phyloP scores from a whole-genome alignment of 2,329 filamentous ascomycete species.

The Dendryphion nanum region DNA sequence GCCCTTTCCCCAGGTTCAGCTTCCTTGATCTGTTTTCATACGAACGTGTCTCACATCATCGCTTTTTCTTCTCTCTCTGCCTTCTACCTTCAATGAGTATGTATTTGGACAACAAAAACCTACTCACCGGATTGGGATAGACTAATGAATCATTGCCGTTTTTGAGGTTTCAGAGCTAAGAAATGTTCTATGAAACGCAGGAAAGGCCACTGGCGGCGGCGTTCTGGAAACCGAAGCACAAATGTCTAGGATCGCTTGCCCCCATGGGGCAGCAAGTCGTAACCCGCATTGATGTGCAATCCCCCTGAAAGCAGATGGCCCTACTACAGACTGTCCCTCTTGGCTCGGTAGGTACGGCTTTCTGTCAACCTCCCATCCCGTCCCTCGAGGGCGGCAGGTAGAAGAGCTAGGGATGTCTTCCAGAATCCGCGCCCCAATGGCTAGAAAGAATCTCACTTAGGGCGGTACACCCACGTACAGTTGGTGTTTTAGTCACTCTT shows the following conservation, averaged over 20 bases:
- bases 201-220: too few relatives aligned
- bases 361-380: not conserved
- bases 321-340: not conserved
- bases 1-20: too few relatives aligned
- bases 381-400: not conserved
- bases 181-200: too few relatives aligned
- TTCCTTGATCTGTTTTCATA: too few relatives aligned
- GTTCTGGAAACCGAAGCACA: not conserved
- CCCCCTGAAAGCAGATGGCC: not conserved
- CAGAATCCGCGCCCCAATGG: slow-evolving; percentile 6
- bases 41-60: too few relatives aligned
- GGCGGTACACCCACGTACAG: not conserved
- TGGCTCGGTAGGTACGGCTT: not conserved
- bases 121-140: too few relatives aligned
- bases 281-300: not conserved
- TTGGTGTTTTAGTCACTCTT: not conserved
- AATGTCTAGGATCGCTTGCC: not conserved
- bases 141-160: too few relatives aligned
- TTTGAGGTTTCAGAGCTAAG: too few relatives aligned
- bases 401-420: not conserved
- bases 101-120: too few relatives aligned
- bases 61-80: too few relatives aligned
- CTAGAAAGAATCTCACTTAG: slow-evolving; percentile 1
- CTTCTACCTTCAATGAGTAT: too few relatives aligned
- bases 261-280: not conserved